These are phyloP conservation scores for Echites panduratus DNA, from an alignment of 257 asterid species.

Conservation along the genomic window DNA sequence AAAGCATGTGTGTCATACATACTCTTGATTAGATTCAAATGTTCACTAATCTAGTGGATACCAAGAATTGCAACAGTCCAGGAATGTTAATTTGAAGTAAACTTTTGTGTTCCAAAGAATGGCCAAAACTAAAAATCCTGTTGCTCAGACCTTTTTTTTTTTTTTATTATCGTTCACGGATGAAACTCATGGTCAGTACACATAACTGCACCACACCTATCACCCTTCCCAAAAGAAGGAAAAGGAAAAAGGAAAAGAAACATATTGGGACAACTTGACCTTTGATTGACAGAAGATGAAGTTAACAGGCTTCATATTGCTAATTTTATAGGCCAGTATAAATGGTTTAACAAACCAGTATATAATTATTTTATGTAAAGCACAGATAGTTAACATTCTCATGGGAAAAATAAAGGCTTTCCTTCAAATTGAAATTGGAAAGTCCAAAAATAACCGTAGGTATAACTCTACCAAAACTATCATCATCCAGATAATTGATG, in stretches of 20 bases:
- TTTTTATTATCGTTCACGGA: not conserved
- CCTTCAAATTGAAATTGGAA: not conserved
- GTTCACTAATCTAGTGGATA: not conserved
- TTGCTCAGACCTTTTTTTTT: too few species aligned
- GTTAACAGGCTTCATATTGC: not conserved
- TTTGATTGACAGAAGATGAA: not conserved
- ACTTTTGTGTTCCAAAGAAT: not conserved
- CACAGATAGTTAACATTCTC: not conserved
- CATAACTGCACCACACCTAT: too few species aligned
- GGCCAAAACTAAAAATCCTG: not conserved
- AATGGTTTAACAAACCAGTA: not conserved
- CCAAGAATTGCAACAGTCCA: not conserved
- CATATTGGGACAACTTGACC: not conserved
- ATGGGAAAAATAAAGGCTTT: not conserved
- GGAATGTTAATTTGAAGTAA: not conserved
- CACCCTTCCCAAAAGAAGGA: too few species aligned
- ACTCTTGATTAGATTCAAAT: not conserved
- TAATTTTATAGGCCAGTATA: not conserved
- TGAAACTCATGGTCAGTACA: not conserved
- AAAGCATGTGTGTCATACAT: not conserved
- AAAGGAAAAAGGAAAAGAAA: too few species aligned
- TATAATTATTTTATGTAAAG: not conserved
- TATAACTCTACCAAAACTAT: not conserved
- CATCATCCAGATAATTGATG: not conserved
- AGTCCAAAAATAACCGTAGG: not conserved